A percentile compares a stretch with the other conserved stretches of the same genome.
Conservation (phyloP, 2,329 filamentous ascomycete species). For the Neophaeococcomyces aloes region DNA sequence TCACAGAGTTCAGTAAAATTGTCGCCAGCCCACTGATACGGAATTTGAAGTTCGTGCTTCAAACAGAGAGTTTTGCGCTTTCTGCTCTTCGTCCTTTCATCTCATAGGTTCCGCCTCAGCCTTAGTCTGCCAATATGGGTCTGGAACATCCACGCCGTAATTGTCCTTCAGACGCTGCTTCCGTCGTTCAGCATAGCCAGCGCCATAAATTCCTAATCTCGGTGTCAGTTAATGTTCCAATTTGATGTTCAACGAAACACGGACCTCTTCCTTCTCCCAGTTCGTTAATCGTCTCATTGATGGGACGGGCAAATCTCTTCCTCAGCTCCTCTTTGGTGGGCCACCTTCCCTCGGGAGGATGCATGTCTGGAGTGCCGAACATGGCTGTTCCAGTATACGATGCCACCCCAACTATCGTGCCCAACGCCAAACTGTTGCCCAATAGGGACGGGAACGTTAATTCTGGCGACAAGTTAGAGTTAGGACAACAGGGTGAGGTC, state of each 20-base stretch:
- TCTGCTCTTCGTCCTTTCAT: constrained; percentile 22
- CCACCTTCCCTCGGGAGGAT: constrained; percentile 55
- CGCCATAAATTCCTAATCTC: constrained; percentile 63
- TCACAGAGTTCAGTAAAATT: too few relatives aligned
- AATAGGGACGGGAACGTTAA: constrained; percentile 60
- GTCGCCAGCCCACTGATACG: too few relatives aligned
- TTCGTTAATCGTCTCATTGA: constrained; percentile 68
- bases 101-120: neutral
- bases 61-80: neutral
- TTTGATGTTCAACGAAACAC: constrained; percentile 20
- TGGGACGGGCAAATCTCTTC: constrained; percentile 61
- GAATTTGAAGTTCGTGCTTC: neutral
- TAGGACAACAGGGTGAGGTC: neutral
- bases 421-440: constrained; percentile 53
- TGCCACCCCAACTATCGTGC: constrained; percentile 51
- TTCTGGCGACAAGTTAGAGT: constrained; percentile 30
- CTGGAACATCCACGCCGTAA: constrained; percentile 76
- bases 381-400: constrained; percentile 57
- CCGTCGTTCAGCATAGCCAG: constrained; percentile 76
- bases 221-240: constrained; percentile 12
- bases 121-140: constrained; percentile 34
- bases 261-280: constrained; percentile 80
- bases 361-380: constrained; percentile 36
- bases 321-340: constrained; percentile 64
- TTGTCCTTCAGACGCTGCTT: constrained; percentile 70